Evolutionary conservation across 768 basidiomycete species (phyloP).

Genomic region (Lenzites betulinus): DNA sequence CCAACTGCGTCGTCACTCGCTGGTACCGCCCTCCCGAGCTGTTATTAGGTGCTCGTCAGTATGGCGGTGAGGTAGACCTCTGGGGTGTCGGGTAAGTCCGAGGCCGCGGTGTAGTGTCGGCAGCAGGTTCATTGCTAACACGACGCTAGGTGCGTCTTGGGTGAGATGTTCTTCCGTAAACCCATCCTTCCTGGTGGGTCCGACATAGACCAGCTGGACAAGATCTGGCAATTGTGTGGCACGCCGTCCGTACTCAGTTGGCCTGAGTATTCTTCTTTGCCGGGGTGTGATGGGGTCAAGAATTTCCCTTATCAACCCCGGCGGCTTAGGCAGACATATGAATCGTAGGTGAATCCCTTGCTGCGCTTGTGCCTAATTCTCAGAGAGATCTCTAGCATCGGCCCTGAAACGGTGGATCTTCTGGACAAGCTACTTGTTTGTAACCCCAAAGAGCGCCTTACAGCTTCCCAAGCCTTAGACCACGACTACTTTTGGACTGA

Average conservation of each 20-base stretch:
- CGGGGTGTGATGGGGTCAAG: slow-evolving; percentile 80
- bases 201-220: slow-evolving; percentile 89
- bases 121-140: neutral
- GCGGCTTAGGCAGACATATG: slow-evolving; percentile 57
- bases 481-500: slow-evolving; percentile 96
- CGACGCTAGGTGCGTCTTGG: slow-evolving; percentile 79
- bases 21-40: slow-evolving; percentile 97
- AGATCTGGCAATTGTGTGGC: slow-evolving; percentile 90
- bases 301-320: slow-evolving; percentile 56
- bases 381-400: slow-evolving; percentile 48
- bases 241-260: slow-evolving; percentile 81
- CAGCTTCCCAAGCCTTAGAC: slow-evolving; percentile 83
- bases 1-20: slow-evolving; percentile 92
- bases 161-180: slow-evolving; percentile 88
- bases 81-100: slow-evolving; percentile 90
- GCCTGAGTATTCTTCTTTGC: slow-evolving; percentile 74
- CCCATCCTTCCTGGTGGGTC: slow-evolving; percentile 88
- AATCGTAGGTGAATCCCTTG: slow-evolving; percentile 48
- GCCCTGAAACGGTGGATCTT: slow-evolving; percentile 74
- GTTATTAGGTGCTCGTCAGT: slow-evolving; percentile 83
- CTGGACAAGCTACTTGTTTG: slow-evolving; percentile 80
- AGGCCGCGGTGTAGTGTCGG: neutral
- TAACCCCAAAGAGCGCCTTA: slow-evolving; percentile 82
- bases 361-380: neutral
- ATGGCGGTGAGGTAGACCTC: slow-evolving; percentile 93